Evolutionary conservation across 805 yeast species (phyloP).

Genomic region (Barnettozyma sp.): DNA sequence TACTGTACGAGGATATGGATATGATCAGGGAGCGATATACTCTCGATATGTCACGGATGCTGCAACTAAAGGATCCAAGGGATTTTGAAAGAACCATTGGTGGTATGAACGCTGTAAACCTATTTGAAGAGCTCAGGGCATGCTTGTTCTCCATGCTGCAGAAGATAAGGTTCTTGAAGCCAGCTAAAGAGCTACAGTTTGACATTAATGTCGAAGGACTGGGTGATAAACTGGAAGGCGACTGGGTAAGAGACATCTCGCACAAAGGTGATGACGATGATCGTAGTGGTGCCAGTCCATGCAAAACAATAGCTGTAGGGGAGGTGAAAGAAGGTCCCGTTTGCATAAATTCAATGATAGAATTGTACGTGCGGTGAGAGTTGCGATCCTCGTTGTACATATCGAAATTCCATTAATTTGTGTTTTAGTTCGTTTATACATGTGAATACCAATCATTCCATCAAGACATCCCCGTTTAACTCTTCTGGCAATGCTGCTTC

Average conservation of each 20-base stretch:
- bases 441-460: too few species aligned
- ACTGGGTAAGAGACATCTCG: slow-evolving; percentile 14
- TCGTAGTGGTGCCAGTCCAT: slow-evolving; percentile 19
- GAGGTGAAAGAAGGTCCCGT: not conserved
- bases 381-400: too few species aligned
- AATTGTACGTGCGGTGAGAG: too few species aligned
- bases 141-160: slow-evolving; percentile 15
- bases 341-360: not conserved
- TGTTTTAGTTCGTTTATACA: too few species aligned
- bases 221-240: slow-evolving; percentile 18
- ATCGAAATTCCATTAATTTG: too few species aligned
- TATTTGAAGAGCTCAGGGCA: slow-evolving; percentile 18
- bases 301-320: not conserved
- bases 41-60: slow-evolving; percentile 27
- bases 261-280: too few species aligned
- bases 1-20: slow-evolving; percentile 29
- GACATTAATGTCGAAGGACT: slow-evolving; percentile 2
- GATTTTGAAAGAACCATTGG: slow-evolving; percentile 7
- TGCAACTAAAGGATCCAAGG: slow-evolving; percentile 13
- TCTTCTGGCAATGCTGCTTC: too few species aligned
- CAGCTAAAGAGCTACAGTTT: slow-evolving; percentile 6
- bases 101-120: slow-evolving; percentile 5
- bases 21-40: slow-evolving; percentile 34
- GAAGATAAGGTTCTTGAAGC: slow-evolving; percentile 10
- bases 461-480: too few species aligned